These are phyloP conservation scores for Escovopsis weberi DNA, from an alignment of 2,329 filamentous ascomycete genomes.

Conservation along the genomic window DNA sequence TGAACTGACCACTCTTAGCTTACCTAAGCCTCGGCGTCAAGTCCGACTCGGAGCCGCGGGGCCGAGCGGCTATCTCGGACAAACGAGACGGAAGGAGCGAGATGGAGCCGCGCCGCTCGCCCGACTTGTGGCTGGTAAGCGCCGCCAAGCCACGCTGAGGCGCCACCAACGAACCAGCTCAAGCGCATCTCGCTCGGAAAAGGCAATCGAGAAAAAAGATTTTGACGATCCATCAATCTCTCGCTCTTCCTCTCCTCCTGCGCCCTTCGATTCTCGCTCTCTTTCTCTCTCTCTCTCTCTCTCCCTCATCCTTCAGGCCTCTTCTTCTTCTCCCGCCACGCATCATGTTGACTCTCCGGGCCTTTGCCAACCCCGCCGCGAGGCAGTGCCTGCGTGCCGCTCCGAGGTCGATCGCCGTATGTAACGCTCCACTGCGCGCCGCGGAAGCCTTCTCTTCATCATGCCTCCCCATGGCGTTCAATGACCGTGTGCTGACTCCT, in stretches of 20 bases:
- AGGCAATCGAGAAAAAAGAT: neutral
- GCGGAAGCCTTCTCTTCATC: slow-evolving; percentile 7
- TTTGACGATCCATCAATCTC: slow-evolving; percentile 1
- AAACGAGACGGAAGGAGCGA: slow-evolving; percentile 1
- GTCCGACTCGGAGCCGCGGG: slow-evolving; percentile 17
- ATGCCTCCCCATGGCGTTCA: slow-evolving; percentile 1
- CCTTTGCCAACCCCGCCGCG: slow-evolving; percentile 60
- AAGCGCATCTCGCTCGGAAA: slow-evolving; percentile 4
- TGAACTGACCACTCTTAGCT: neutral
- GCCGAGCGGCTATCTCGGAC: slow-evolving; percentile 8
- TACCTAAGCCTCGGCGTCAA: slow-evolving; percentile 6
- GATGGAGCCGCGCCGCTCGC: slow-evolving; percentile 6
- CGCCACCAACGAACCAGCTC: slow-evolving; percentile 5
- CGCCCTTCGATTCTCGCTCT: neutral
- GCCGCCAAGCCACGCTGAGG: slow-evolving; percentile 2
- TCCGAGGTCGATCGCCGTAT: slow-evolving; percentile 17
- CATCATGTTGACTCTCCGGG: slow-evolving; percentile 74
- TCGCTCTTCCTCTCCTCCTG: neutral
- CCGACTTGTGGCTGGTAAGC: slow-evolving; percentile 7
- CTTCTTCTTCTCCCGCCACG: slow-evolving; percentile 9
- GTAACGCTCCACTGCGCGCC: slow-evolving; percentile 11
- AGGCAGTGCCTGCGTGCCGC: slow-evolving; percentile 63
- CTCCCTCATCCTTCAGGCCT: slow-evolving; percentile 9
- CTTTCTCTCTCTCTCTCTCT: slow-evolving; percentile 11
- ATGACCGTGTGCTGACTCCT: neutral